A percentile compares a stretch with the other conserved stretches of the same genome.
Evolutionary conservation across 1,284 basidiomycete genomes (phyloP).

Genomic region (Coniferiporia sulphurascens): DNA sequence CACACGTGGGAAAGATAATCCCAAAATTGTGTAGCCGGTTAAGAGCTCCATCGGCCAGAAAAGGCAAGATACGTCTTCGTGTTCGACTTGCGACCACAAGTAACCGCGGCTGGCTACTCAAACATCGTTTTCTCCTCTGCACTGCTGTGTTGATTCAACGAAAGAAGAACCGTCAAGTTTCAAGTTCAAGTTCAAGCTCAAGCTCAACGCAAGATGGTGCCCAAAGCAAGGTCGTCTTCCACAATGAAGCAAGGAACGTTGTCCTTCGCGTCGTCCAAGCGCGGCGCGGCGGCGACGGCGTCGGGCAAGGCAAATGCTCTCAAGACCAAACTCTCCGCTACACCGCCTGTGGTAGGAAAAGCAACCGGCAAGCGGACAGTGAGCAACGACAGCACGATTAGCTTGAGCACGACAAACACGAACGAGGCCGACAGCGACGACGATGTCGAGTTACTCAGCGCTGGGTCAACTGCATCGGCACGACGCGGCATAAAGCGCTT

Average conservation of each 20-base stretch:
- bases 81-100: too few relatives aligned
- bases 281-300: conserved; percentile 32
- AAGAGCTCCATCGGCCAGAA: too few relatives aligned
- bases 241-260: conserved; percentile 44
- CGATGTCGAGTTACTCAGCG: not conserved
- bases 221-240: conserved; percentile 6
- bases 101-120: too few relatives aligned
- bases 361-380: not conserved
- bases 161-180: too few relatives aligned
- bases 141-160: too few relatives aligned
- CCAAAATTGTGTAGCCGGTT: too few relatives aligned
- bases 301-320: conserved; percentile 31
- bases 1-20: too few relatives aligned
- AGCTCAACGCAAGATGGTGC: not conserved
- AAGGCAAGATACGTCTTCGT: too few relatives aligned
- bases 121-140: too few relatives aligned
- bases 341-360: conserved; percentile 21
- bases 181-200: too few relatives aligned
- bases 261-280: conserved; percentile 46
- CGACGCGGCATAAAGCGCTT: conserved; percentile 6
- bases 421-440: conserved; percentile 11
- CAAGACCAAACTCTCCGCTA: conserved; percentile 9
- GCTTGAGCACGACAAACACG: conserved; percentile 6
- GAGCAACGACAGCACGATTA: conserved; percentile 14
- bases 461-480: not conserved